Evolutionary conservation across 2,329 filamentous ascomycete genomes (phyloP).

Genomic region (Colletotrichum navitas): DNA sequence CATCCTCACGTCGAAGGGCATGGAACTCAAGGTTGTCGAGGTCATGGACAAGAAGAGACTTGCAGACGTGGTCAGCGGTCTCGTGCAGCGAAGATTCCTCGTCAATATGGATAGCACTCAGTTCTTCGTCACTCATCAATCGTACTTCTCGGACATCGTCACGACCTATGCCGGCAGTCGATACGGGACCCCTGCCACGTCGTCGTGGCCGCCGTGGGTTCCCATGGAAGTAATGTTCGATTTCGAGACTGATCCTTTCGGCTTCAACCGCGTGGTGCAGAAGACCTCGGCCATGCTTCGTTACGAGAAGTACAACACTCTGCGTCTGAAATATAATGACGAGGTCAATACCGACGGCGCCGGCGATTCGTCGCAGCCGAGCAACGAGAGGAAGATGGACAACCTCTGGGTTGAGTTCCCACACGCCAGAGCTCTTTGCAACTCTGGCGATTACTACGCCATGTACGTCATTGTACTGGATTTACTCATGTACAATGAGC

Average conservation of each 20-base stretch:
- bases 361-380: conserved; percentile 64
- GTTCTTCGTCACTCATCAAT: conserved; percentile 96
- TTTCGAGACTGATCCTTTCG: conserved; percentile 92
- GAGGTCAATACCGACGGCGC: conserved; percentile 80
- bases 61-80: conserved; percentile 90
- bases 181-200: conserved; percentile 87
- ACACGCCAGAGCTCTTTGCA: conserved; percentile 92
- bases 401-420: conserved; percentile 98
- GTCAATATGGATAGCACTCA: conserved; percentile 98
- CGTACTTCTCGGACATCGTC: conserved; percentile 86
- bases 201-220: conserved; percentile 97
- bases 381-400: conserved; percentile 85
- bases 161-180: conserved; percentile 95
- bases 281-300: conserved; percentile 94
- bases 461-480: conserved; percentile 99
- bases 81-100: conserved; percentile 94
- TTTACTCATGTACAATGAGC: conserved; percentile 94
- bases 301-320: conserved; percentile 98
- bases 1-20: conserved; percentile 94
- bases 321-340: conserved; percentile 97
- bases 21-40: conserved; percentile 97
- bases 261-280: conserved; percentile 97
- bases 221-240: conserved; percentile 99
- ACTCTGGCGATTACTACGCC: conserved; percentile 96
- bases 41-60: conserved; percentile 96